These are phyloP conservation scores for Exsudoporus frostii DNA, from an alignment of 768 basidiomycete genomes.

Conservation along the genomic window DNA sequence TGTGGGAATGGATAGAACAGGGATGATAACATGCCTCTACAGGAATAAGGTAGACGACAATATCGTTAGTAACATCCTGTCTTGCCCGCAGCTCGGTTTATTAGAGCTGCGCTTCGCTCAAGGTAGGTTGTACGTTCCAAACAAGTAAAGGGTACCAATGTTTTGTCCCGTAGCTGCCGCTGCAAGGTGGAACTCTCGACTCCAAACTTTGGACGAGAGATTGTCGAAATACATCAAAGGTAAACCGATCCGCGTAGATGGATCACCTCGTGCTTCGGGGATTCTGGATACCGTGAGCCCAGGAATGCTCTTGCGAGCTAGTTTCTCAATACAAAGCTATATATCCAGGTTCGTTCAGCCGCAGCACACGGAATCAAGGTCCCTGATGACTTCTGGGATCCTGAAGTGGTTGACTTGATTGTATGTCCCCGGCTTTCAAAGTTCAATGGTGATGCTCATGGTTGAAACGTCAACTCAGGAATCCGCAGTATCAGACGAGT, in stretches of 20 bases:
- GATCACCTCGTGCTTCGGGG: conserved; percentile 71
- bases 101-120: conserved; percentile 62
- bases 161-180: conserved; percentile 51
- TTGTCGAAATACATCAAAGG: conserved; percentile 70
- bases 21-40: background rate
- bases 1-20: background rate
- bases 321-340: background rate
- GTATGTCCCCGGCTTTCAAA: conserved; percentile 34
- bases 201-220: conserved; percentile 59
- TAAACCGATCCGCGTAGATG: conserved; percentile 69
- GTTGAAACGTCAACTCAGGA: conserved; percentile 41
- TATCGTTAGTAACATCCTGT: conserved; percentile 62
- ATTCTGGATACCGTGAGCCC: conserved; percentile 63
- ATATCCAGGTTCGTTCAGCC: conserved; percentile 57
- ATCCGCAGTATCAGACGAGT: conserved; percentile 70
- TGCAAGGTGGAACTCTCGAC: conserved; percentile 54
- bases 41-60: conserved; percentile 74
- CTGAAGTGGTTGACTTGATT: conserved; percentile 52
- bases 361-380: conserved; percentile 68
- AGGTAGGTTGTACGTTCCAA: conserved; percentile 38
- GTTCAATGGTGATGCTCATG: background rate
- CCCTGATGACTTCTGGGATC: conserved; percentile 70
- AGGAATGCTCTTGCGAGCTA: background rate
- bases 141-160: background rate
- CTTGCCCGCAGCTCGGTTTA: conserved; percentile 63